phyloP scores from a whole-genome alignment of 106 monocot species.

The Alisma plantagoaquatica region DNA sequence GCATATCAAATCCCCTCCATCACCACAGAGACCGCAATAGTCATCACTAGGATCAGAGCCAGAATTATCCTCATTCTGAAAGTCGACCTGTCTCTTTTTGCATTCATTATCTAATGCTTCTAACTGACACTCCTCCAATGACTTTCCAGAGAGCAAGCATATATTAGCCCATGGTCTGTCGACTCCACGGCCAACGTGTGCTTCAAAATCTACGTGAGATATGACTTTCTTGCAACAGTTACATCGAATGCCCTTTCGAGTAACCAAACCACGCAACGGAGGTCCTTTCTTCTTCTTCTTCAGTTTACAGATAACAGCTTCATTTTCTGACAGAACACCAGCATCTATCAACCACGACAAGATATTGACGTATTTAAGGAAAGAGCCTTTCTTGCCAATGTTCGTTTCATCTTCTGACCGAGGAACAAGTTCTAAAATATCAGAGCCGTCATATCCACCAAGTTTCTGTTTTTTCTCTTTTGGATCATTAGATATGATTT shows the following conservation, averaged over 20 bases:
- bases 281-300: conserved; percentile 10
- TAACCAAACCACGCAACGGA: conserved; percentile 24
- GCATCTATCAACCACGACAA: conserved; percentile 63
- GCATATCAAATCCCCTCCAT: conserved; percentile 63
- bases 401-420: conserved; percentile 18
- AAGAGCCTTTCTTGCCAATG: conserved; percentile 1
- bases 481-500: neutral
- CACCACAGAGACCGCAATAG: conserved; percentile 67
- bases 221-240: conserved; percentile 38
- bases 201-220: conserved; percentile 29
- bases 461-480: conserved; percentile 13
- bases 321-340: conserved; percentile 39
- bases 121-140: conserved; percentile 32
- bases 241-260: conserved; percentile 32
- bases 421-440: conserved; percentile 18
- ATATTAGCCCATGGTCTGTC: conserved; percentile 38
- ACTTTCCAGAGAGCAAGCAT: conserved; percentile 44
- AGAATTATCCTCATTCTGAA: conserved; percentile 12
- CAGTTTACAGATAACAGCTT: conserved; percentile 26
- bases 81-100: conserved; percentile 14
- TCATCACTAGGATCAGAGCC: conserved; percentile 61
- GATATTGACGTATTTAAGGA: conserved; percentile 23
- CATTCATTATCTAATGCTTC: conserved; percentile 49
- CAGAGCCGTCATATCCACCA: conserved; percentile 27
- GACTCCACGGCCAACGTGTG: conserved; percentile 35